phyloP scores from a whole-genome alignment of 129 eudicot species.

The Helianthus tuberosus region DNA sequence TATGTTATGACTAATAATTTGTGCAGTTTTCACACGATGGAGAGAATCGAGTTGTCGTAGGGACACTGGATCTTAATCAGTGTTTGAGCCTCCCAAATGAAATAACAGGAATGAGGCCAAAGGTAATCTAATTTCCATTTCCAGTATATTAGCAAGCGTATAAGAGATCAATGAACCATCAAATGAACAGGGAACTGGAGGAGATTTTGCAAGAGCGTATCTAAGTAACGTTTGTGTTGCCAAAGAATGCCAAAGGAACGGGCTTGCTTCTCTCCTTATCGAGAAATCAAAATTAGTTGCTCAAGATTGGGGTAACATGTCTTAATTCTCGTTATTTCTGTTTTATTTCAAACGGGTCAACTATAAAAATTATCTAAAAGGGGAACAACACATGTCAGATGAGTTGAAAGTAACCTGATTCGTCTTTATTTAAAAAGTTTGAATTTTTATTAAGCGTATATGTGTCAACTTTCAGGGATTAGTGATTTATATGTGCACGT shows the following conservation, averaged over 20 bases:
- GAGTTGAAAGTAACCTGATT: neutral
- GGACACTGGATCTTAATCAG: constrained; percentile 77
- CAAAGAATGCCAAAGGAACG: constrained; percentile 74
- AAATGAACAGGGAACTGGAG: constrained; percentile 61
- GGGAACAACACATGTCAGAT: neutral
- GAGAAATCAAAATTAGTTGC: constrained; percentile 70
- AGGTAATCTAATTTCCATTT: constrained; percentile 44
- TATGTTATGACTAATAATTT: neutral
- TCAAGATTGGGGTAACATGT: constrained; percentile 71
- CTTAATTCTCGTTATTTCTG: neutral
- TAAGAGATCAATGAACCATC: constrained; percentile 4
- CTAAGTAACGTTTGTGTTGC: constrained; percentile 94
- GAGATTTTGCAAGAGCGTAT: constrained; percentile 87
- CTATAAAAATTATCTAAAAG: neutral
- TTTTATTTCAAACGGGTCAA: constrained; percentile 11
- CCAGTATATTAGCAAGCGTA: neutral
- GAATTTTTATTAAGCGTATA: neutral
- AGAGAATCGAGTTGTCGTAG: constrained; percentile 78
- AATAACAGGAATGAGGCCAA: constrained; percentile 77
- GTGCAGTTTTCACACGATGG: constrained; percentile 63
- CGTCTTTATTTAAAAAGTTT: neutral
- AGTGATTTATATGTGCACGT: constrained; percentile 93
- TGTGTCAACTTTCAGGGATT: constrained; percentile 55
- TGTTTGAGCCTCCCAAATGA: constrained; percentile 92
- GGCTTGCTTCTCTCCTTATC: constrained; percentile 64